phyloP scores from a whole-genome alignment of 345 rosid genomes.

The Cochlearia excelsa region DNA sequence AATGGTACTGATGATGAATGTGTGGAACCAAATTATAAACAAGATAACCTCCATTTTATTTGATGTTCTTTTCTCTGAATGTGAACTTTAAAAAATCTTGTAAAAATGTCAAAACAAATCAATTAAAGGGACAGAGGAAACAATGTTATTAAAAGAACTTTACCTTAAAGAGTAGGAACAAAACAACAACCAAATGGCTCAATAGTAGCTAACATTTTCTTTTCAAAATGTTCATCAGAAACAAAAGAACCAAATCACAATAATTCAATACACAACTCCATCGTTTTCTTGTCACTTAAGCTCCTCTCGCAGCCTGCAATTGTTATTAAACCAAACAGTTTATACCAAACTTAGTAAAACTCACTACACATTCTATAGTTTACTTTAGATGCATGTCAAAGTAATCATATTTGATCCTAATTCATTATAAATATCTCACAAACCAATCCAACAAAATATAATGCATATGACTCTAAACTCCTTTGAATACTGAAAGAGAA shows the following conservation, averaged over 20 bases:
- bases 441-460: too few relatives aligned
- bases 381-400: not conserved
- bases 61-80: too few relatives aligned
- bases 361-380: not conserved
- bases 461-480: too few relatives aligned
- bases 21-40: too few relatives aligned
- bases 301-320: slow-evolving; percentile 12
- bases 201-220: slow-evolving; percentile 2
- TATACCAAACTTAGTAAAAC: not conserved
- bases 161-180: not conserved
- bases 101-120: too few relatives aligned
- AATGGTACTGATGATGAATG: too few relatives aligned
- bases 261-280: slow-evolving; percentile 21
- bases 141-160: not conserved
- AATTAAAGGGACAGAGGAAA: too few relatives aligned
- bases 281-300: not conserved
- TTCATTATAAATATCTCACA: too few relatives aligned
- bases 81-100: too few relatives aligned
- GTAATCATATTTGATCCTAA: too few relatives aligned
- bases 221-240: slow-evolving; percentile 22
- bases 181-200: slow-evolving; percentile 6
- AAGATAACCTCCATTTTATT: too few relatives aligned
- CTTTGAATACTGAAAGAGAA: too few relatives aligned
- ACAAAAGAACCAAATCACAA: not conserved
- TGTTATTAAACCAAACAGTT: not conserved